Percentiles rank a stretch among this genome's conserved stretches.
Evolutionary conservation across 1,139 yeast genomes (phyloP).

Genomic region (Debaryomyces sp.): DNA sequence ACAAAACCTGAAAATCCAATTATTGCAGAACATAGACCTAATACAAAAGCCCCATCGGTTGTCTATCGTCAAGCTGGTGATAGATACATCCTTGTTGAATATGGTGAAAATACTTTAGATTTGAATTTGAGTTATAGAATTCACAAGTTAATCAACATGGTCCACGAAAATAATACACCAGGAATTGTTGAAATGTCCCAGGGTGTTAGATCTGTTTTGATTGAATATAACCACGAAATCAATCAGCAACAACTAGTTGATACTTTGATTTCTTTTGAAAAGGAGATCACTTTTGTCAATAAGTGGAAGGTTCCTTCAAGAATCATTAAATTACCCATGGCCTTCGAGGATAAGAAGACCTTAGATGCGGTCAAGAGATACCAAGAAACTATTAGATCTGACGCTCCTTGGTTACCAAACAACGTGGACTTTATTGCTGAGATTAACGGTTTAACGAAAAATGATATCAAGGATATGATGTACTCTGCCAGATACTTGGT

Average conservation of each 20-base stretch:
- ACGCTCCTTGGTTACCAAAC: conserved; percentile 97
- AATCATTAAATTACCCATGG: conserved; percentile 87
- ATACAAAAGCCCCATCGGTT: conserved; percentile 64
- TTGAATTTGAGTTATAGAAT: conserved; percentile 84
- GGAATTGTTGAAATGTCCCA: conserved; percentile 96
- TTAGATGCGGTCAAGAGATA: conserved; percentile 88
- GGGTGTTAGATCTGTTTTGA: conserved; percentile 92
- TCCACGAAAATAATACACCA: conserved; percentile 59
- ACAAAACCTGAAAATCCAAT: conserved; percentile 62
- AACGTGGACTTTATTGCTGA: conserved; percentile 93
- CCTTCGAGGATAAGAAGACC: conserved; percentile 89
- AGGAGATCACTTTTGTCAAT: conserved; percentile 69
- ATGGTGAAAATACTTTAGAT: conserved; percentile 87
- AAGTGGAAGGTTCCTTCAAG: conserved; percentile 88
- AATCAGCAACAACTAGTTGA: conserved; percentile 64
- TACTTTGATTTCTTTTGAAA: conserved; percentile 71
- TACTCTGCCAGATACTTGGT: conserved; percentile 90
- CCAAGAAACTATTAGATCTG: conserved; percentile 87
- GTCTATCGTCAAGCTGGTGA: conserved; percentile 97
- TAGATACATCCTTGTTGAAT: conserved; percentile 85
- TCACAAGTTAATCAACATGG: conserved; percentile 77
- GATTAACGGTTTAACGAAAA: conserved; percentile 78
- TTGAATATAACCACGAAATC: conserved; percentile 74
- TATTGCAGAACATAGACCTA: conserved; percentile 49
- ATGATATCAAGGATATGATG: conserved; percentile 77